phyloP scores from a whole-genome alignment of 768 basidiomycete species.

The Tulasnella sp. region DNA sequence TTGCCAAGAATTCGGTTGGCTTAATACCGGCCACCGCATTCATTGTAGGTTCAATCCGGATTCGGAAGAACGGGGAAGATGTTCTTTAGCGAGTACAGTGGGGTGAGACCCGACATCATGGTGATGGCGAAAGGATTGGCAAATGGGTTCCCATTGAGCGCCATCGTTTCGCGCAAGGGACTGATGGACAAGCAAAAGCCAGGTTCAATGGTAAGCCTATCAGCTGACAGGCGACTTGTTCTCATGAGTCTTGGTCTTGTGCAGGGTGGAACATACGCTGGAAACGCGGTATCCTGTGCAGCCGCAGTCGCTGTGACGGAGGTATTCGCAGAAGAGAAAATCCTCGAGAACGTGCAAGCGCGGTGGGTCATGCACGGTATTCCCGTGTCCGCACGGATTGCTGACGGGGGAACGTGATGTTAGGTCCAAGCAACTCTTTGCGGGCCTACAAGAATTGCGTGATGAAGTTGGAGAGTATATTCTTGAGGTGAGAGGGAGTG shows the following conservation, averaged over 20 bases:
- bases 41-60: conserved; percentile 47
- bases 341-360: conserved; percentile 64
- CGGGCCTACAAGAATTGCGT: conserved; percentile 43
- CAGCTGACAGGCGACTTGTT: background rate
- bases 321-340: conserved; percentile 64
- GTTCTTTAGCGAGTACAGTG: conserved; percentile 73
- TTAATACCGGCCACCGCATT: conserved; percentile 25
- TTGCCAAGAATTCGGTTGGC: background rate
- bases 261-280: conserved; percentile 81
- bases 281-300: conserved; percentile 85
- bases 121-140: conserved; percentile 84
- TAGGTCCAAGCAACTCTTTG: conserved; percentile 66
- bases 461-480: conserved; percentile 43
- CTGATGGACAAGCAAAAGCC: conserved; percentile 66
- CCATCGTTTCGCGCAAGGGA: conserved; percentile 65
- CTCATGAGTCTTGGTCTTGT: background rate
- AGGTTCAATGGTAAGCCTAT: conserved; percentile 58
- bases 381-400: background rate
- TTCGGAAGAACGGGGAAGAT: conserved; percentile 77
- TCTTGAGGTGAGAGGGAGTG: conserved; percentile 76
- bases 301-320: conserved; percentile 76
- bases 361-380: conserved; percentile 33
- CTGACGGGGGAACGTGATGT: background rate
- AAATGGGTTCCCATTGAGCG: conserved; percentile 90
- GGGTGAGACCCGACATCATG: conserved; percentile 78